Evolutionary conservation across 192 early-diverging fungal genomes (phyloP).

Genomic region (Backusella psychrophila): DNA sequence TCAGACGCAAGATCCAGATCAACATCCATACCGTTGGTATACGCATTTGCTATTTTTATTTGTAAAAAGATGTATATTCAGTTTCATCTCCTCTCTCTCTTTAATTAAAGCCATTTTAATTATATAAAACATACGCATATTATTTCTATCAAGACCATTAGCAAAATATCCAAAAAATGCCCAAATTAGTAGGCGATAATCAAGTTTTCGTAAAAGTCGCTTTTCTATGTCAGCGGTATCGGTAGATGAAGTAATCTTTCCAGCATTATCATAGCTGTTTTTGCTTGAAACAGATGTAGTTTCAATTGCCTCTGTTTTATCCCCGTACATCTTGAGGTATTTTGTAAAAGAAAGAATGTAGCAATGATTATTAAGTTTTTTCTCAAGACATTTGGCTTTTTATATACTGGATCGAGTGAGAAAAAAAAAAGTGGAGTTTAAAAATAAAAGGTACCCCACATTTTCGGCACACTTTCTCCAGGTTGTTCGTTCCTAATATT

Average conservation of each 20-base stretch:
- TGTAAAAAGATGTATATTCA: neutral
- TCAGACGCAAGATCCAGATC: conserved; percentile 38
- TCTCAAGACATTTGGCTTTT: neutral
- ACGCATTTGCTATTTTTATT: conserved; percentile 25
- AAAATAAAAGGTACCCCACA: neutral
- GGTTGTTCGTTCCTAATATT: neutral
- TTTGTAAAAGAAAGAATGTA: neutral
- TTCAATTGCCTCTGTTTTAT: neutral
- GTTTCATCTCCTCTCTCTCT: neutral
- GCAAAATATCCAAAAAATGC: conserved; percentile 36
- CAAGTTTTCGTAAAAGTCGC: conserved; percentile 23
- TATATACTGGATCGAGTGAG: neutral
- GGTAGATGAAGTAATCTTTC: neutral
- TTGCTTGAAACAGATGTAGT: neutral
- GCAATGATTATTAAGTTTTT: neutral
- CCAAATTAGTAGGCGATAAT: conserved; percentile 30
- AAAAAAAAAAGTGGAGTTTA: neutral
- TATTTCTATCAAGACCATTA: conserved; percentile 38
- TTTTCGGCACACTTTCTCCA: neutral
- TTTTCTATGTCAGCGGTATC: neutral
- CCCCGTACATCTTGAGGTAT: neutral
- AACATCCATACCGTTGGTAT: conserved; percentile 35
- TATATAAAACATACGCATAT: conserved; percentile 24
- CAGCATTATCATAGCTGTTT: neutral
- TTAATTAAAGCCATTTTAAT: neutral